phyloP scores from a whole-genome alignment of 2,329 filamentous ascomycete species.

The Penicillium glabrum region DNA sequence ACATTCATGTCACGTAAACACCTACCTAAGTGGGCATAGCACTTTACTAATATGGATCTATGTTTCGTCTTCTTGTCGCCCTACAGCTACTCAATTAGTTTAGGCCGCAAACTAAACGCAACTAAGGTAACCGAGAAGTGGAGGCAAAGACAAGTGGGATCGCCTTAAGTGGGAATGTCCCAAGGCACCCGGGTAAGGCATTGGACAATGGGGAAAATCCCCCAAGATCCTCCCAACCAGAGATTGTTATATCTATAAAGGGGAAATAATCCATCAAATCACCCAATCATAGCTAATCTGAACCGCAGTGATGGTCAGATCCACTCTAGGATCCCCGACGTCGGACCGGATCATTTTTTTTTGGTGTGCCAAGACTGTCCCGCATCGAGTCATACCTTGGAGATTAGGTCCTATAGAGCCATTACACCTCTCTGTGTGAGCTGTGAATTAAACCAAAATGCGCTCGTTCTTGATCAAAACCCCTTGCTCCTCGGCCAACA shows the following conservation, averaged over 20 bases:
- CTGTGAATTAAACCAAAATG: constrained; percentile 12
- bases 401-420: not conserved
- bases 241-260: not conserved
- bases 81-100: not conserved
- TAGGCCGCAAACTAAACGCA: not conserved
- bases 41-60: not conserved
- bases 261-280: not conserved
- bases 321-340: constrained; percentile 18
- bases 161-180: not conserved
- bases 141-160: not conserved
- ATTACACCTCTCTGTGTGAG: not conserved
- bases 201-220: not conserved
- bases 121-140: not conserved
- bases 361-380: constrained; percentile 19
- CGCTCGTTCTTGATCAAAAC: constrained; percentile 69
- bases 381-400: constrained; percentile 20
- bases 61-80: not conserved
- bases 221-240: not conserved
- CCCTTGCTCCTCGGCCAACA: constrained; percentile 95
- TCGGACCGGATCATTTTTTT: constrained; percentile 21
- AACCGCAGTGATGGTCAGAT: constrained; percentile 3
- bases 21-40: not conserved
- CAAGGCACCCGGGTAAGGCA: not conserved
- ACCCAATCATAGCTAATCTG: constrained; percentile 3
- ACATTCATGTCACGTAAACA: not conserved